Conservation (phyloP, 768 basidiomycete genomes). For the Suillus lakei region DNA sequence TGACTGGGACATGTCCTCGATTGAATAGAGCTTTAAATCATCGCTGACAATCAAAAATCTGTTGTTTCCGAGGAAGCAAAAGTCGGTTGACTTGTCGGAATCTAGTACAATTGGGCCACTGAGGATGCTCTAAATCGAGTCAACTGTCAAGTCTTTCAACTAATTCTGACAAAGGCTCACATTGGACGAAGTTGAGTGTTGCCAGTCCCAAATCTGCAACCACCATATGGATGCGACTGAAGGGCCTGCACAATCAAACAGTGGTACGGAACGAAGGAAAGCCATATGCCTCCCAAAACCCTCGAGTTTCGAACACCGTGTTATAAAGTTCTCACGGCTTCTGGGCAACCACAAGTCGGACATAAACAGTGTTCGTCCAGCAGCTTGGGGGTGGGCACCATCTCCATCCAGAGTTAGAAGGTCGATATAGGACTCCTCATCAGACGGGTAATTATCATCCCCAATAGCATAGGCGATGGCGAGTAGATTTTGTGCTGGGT, state of each 20-base stretch:
- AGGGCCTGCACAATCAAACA: too few species aligned
- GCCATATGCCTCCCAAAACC: neutral
- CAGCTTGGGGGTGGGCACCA: neutral
- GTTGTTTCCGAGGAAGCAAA: neutral
- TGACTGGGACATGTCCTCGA: neutral
- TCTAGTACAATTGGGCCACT: too few species aligned
- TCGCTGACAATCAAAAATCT: neutral
- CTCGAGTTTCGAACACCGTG: neutral
- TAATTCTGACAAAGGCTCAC: neutral
- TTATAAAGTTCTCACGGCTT: neutral
- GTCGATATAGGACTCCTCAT: neutral
- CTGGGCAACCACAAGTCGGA: neutral
- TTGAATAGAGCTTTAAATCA: neutral
- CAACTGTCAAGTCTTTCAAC: neutral
- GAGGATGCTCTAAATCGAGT: neutral
- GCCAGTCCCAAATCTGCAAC: conserved; percentile 2
- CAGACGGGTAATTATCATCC: neutral
- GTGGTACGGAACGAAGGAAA: neutral
- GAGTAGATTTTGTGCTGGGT: neutral
- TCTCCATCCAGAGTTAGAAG: neutral
- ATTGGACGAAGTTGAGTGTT: neutral
- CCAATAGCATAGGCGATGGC: neutral
- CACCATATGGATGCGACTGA: neutral
- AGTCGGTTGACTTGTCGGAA: neutral
- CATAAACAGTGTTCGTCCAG: neutral